A percentile compares a stretch with the other conserved stretches of the same genome.
Conservation (phyloP, 768 basidiomycete genomes). For the Kwoniella botswanensis region DNA sequence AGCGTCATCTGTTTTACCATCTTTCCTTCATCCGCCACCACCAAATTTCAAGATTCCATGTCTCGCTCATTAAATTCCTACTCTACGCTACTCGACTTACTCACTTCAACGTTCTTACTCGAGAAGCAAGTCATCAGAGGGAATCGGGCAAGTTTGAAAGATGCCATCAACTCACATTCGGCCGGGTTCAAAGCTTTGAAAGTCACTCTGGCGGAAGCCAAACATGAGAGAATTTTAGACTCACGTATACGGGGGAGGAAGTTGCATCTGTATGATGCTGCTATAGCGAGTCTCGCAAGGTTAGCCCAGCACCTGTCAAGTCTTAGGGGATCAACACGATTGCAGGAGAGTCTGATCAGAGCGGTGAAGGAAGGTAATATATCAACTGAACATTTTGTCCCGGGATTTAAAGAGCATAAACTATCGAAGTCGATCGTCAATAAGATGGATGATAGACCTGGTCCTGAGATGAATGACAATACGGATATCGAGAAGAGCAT, state of each 20-base stretch:
- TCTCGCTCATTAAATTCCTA: slow-evolving; percentile 84
- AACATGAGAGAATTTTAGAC: slow-evolving; percentile 73
- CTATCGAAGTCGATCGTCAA: slow-evolving; percentile 18
- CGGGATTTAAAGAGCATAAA: slow-evolving; percentile 2
- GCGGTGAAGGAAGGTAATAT: slow-evolving; percentile 59
- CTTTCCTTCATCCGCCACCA: slow-evolving; percentile 84
- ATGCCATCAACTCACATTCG: slow-evolving; percentile 83
- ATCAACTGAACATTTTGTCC: slow-evolving; percentile 20
- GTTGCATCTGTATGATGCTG: slow-evolving; percentile 77
- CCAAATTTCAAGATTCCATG: slow-evolving; percentile 76
- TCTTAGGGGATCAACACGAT: slow-evolving; percentile 76
- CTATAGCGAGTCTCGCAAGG: slow-evolving; percentile 81
- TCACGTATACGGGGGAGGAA: slow-evolving; percentile 57
- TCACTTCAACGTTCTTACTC: slow-evolving; percentile 84
- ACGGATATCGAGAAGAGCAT: slow-evolving; percentile 44
- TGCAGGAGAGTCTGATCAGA: slow-evolving; percentile 81
- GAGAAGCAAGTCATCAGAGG: slow-evolving; percentile 59
- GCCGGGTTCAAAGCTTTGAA: slow-evolving; percentile 87
- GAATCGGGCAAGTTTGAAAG: slow-evolving; percentile 63
- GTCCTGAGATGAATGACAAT: slow-evolving; percentile 5
- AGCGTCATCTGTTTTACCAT: slow-evolving; percentile 82
- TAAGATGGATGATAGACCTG: slow-evolving; percentile 22
- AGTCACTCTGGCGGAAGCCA: slow-evolving; percentile 82
- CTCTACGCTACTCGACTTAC: slow-evolving; percentile 77
- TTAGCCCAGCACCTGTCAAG: slow-evolving; percentile 94